Conservation (phyloP, 2,329 filamentous ascomycete genomes). For the Arthrobotrys pseudoclavata region DNA sequence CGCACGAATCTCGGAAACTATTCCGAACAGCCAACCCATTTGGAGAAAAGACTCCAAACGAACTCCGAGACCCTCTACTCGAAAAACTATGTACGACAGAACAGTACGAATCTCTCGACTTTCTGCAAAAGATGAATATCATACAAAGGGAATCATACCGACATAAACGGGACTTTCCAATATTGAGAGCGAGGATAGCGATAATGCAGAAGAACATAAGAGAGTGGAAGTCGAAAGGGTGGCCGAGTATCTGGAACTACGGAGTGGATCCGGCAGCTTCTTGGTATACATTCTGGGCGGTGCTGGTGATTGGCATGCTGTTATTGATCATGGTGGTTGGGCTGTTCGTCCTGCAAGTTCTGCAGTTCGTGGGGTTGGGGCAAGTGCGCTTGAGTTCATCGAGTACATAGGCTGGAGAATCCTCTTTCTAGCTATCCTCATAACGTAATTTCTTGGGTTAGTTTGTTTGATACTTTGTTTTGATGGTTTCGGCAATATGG, state of each 20-base stretch:
- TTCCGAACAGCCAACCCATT: constrained; percentile 22
- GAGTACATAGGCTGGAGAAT: neutral
- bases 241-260: constrained; percentile 35
- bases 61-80: constrained; percentile 15
- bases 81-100: constrained; percentile 18
- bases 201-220: constrained; percentile 26
- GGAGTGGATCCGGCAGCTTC: constrained; percentile 31
- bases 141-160: constrained; percentile 29
- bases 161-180: constrained; percentile 34
- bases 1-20: constrained; percentile 3
- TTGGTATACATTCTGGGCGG: constrained; percentile 38
- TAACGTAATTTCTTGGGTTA: neutral
- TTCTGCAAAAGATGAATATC: constrained; percentile 3
- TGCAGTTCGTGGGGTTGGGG: constrained; percentile 20
- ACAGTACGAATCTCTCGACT: constrained; percentile 1
- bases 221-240: constrained; percentile 26
- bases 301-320: constrained; percentile 22
- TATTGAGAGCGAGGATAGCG: constrained; percentile 31
- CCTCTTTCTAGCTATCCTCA: neutral
- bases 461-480: neutral
- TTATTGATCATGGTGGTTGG: constrained; percentile 6
- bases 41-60: constrained; percentile 1
- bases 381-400: neutral
- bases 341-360: constrained; percentile 14
- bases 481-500: neutral